phyloP scores from a whole-genome alignment of 495 filamentous ascomycete genomes.

The Cairneyella variabilis region DNA sequence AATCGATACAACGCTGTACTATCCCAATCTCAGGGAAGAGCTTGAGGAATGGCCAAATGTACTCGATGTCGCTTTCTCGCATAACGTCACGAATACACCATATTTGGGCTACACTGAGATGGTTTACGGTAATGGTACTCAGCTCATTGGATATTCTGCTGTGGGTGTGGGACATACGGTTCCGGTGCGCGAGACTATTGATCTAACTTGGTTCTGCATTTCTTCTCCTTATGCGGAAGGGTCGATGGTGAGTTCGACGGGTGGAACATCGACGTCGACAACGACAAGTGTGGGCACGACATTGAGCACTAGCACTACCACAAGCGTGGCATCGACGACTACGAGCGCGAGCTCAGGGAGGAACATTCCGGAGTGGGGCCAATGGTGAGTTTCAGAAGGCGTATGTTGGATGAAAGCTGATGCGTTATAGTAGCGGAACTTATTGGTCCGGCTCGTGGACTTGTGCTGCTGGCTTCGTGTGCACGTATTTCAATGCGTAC shows the following conservation, averaged over 20 bases:
- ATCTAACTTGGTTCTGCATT: conserved; percentile 47
- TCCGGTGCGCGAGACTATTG: conserved; percentile 26
- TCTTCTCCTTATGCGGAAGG: neutral
- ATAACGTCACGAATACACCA: conserved; percentile 21
- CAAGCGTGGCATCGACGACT: neutral
- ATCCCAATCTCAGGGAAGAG: conserved; percentile 44
- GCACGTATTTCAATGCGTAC: too few relatives aligned
- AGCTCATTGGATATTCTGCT: conserved; percentile 45
- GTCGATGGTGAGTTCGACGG: too few relatives aligned
- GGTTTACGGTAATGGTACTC: conserved; percentile 46
- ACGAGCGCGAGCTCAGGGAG: too few relatives aligned
- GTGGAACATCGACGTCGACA: too few relatives aligned
- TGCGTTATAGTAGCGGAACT: too few relatives aligned
- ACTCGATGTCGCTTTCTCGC: conserved; percentile 19
- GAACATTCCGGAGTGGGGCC: neutral
- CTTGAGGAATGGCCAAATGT: conserved; percentile 39
- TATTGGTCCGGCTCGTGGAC: too few relatives aligned
- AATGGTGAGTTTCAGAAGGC: too few relatives aligned
- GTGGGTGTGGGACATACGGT: conserved; percentile 39
- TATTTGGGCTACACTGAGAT: conserved; percentile 48
- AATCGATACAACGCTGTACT: conserved; percentile 41
- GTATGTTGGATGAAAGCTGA: too few relatives aligned
- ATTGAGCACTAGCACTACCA: neutral
- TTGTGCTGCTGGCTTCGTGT: too few relatives aligned
- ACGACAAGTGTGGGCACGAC: too few relatives aligned